These are phyloP conservation scores for Orbilia brochopaga DNA, from an alignment of 2,329 filamentous ascomycete genomes.

Conservation along the genomic window DNA sequence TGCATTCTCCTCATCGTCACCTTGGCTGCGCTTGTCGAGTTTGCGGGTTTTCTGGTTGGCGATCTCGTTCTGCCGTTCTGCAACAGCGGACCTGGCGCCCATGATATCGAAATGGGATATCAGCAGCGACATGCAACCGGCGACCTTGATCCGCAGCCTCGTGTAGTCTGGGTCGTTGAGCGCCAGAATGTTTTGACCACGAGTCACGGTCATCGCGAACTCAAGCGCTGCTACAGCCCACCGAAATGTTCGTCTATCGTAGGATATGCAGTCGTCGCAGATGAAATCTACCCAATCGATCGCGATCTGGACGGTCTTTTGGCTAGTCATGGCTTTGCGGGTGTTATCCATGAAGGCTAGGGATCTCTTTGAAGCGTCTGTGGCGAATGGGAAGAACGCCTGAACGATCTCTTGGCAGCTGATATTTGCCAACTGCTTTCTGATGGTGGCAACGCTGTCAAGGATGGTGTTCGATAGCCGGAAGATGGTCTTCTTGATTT, in stretches of 20 bases:
- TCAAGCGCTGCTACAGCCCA: slow-evolving; percentile 96
- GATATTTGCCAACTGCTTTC: slow-evolving; percentile 79
- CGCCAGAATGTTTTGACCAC: slow-evolving; percentile 88
- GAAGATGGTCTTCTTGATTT: slow-evolving; percentile 94
- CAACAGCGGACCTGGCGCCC: slow-evolving; percentile 92
- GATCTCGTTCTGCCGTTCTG: slow-evolving; percentile 87
- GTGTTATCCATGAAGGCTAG: slow-evolving; percentile 96
- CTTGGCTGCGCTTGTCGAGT: slow-evolving; percentile 74
- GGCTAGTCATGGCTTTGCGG: slow-evolving; percentile 92
- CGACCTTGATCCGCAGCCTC: slow-evolving; percentile 82
- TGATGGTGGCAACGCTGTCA: slow-evolving; percentile 94
- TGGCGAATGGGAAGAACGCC: slow-evolving; percentile 98
- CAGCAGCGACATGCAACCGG: slow-evolving; percentile 93
- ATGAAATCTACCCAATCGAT: slow-evolving; percentile 98
- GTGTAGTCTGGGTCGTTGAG: slow-evolving; percentile 88
- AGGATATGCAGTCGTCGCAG: slow-evolving; percentile 92
- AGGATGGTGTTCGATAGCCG: slow-evolving; percentile 98
- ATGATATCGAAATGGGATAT: slow-evolving; percentile 99
- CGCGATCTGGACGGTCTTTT: slow-evolving; percentile 89
- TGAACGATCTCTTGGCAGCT: slow-evolving; percentile 96
- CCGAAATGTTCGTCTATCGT: slow-evolving; percentile 92
- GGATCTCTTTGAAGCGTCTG: slow-evolving; percentile 94
- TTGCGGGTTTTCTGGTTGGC: slow-evolving; percentile 76
- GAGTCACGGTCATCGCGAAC: slow-evolving; percentile 96
- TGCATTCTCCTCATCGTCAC: slow-evolving; percentile 84